Conservation (phyloP, 441 rosid species). For the Adansonia madagascariensis region DNA sequence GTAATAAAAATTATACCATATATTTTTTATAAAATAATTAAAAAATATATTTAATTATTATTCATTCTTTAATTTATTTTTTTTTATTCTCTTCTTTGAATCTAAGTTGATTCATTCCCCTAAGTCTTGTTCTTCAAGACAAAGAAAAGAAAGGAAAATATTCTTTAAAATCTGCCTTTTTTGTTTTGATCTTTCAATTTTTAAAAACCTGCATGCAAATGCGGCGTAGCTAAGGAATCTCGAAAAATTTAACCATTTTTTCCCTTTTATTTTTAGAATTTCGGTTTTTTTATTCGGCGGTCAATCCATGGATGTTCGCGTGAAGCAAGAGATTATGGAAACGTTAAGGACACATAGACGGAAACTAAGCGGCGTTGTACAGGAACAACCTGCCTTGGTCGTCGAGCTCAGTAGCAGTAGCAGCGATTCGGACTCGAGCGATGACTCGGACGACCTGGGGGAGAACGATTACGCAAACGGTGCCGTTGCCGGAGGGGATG, state of each 20-base stretch:
- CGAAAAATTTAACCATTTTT: neutral
- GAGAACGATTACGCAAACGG: neutral
- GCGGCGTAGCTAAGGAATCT: neutral
- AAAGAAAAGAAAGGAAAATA: neutral
- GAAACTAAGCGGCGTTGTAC: neutral
- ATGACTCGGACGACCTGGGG: conserved; percentile 35
- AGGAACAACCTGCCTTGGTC: neutral
- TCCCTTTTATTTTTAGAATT: neutral
- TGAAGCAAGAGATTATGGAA: conserved; percentile 23
- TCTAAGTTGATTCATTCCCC: neutral
- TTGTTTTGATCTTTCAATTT: neutral
- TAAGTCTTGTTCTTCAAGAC: neutral
- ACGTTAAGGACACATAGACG: neutral
- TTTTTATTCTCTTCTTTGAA: neutral
- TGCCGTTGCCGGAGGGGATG: neutral
- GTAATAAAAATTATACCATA: too few relatives aligned
- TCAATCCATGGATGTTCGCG: conserved; percentile 27
- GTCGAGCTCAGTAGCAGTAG: conserved; percentile 31
- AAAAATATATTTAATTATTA: too few relatives aligned
- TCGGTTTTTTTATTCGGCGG: neutral
- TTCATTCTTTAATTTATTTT: too few relatives aligned
- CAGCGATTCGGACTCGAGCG: conserved; percentile 53
- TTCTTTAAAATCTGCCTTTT: neutral
- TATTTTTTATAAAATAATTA: too few relatives aligned
- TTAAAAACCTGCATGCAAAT: neutral